Evolutionary conservation across 345 rosid species (phyloP), one percentile per base, ranked within the genome.

Genomic region (Populus euphratica): DNA sequence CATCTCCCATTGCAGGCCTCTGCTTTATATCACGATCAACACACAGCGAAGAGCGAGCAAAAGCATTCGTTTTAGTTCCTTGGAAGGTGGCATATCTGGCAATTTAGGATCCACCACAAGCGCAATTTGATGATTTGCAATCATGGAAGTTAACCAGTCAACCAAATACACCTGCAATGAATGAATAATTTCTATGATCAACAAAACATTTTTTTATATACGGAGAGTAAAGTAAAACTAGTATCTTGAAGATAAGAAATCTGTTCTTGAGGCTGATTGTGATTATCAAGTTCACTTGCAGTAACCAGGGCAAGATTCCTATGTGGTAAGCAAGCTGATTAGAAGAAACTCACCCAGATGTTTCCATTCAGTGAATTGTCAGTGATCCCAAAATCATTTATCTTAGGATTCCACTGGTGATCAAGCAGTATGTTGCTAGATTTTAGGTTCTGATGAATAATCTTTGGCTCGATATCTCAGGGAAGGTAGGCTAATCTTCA

Each of bases 1-100:
- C 90, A 63, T 89, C 89, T 74, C 90, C 93, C 91, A 94, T 94
- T 69, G 71, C 86, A 18, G 96, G 94, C 88, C 96, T 88, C 3
- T 86, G 86, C 14, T 83, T 75, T 33, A 77, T 38, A 39, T 92
- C 93, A 1, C 85, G 88, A 82, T 94, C 96, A 0, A 85, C 91
- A 43, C 98, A 43, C 98, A 94, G 29, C 88, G 86, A 67, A 91
- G 88, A 33, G 96, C 87, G 20, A 94, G 74, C 81, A 92, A 80
- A 68, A 89, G 70, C 56, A 89, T 73, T 29, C 93, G 81, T 82
- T 94, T 92, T 49, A 91, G 90, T 75, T 89, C 94, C 77, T 86
- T 89, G 1, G 80, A 38, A 73, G 88, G 79, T 17, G 96, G 97
- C 73, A 77, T 59, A 36, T 87, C 85, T 0, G 88, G 83, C 31